phyloP scores from a whole-genome alignment of 331 rosid genomes.

The Quercus lobata region DNA sequence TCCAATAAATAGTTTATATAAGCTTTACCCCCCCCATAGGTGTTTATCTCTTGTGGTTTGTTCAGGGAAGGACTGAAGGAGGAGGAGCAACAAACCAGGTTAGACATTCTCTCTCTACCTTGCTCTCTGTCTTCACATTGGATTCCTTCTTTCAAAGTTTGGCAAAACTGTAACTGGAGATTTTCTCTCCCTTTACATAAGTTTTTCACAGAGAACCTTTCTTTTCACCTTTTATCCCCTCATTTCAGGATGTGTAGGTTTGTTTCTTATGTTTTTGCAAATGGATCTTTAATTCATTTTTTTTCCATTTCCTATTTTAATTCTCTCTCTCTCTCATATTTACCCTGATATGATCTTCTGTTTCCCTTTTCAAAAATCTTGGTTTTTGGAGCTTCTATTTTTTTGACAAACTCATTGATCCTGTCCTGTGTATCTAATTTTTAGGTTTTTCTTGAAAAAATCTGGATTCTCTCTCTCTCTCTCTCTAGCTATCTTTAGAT shows the following conservation, averaged over 20 bases:
- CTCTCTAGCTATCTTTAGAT: not conserved
- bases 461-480: not conserved
- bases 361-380: not conserved
- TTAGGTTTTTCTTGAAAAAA: not conserved
- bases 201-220: conserved; percentile 3
- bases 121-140: conserved; percentile 19
- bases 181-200: not conserved
- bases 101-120: conserved; percentile 26
- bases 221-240: conserved; percentile 20
- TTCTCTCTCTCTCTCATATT: not conserved
- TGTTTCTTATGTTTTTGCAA: not conserved
- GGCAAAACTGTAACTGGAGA: conserved; percentile 20
- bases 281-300: not conserved
- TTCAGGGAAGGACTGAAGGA: conserved; percentile 51
- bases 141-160: conserved; percentile 13
- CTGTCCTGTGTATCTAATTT: not conserved
- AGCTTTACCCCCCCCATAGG: conserved; percentile 30
- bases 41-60: conserved; percentile 43
- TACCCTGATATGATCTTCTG: not conserved
- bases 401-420: not conserved
- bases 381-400: not conserved
- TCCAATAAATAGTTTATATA: conserved; percentile 16
- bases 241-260: not conserved
- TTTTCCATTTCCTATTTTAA: not conserved
- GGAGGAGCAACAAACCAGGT: conserved; percentile 47